These are phyloP conservation scores for Amauroascus verrucosus DNA, from an alignment of 2,329 filamentous ascomycete species.

Conservation along the genomic window DNA sequence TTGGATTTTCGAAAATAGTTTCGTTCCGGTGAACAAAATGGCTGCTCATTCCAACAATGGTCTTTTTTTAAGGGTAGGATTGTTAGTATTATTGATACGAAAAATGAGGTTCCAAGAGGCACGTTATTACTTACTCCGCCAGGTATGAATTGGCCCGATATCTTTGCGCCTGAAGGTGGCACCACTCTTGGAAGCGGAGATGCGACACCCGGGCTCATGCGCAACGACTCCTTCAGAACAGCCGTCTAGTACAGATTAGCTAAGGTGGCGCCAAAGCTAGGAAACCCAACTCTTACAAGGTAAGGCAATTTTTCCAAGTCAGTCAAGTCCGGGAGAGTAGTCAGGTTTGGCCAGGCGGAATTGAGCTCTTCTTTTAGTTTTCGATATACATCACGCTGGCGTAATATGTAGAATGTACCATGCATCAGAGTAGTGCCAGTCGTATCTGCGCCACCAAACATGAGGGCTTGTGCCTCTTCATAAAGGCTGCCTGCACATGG, in stretches of 20 bases:
- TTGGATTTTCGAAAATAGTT: slow-evolving; percentile 5
- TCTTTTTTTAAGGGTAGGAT: slow-evolving; percentile 15
- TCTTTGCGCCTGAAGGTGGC: slow-evolving; percentile 18
- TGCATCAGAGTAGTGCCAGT: slow-evolving; percentile 35
- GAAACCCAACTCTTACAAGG: slow-evolving; percentile 14
- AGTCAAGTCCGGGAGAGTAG: slow-evolving; percentile 24
- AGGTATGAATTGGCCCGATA: slow-evolving; percentile 18
- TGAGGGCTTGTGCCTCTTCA: slow-evolving; percentile 38
- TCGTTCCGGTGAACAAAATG: slow-evolving; percentile 21
- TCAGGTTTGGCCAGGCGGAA: slow-evolving; percentile 29
- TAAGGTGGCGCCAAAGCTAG: not conserved
- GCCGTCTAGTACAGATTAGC: slow-evolving; percentile 19
- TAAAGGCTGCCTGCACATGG: slow-evolving; percentile 29
- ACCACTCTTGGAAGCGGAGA: slow-evolving; percentile 24
- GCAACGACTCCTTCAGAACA: slow-evolving; percentile 34
- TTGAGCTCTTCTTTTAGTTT: slow-evolving; percentile 33
- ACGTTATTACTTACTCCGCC: slow-evolving; percentile 19
- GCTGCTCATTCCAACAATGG: slow-evolving; percentile 22
- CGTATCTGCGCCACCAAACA: slow-evolving; percentile 41
- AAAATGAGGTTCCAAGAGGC: too few species aligned
- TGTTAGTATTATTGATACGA: not conserved
- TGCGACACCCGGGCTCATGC: slow-evolving; percentile 29
- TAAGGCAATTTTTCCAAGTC: slow-evolving; percentile 31
- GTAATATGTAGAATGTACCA: slow-evolving; percentile 35
- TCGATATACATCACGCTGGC: slow-evolving; percentile 24